Evolutionary conservation across 2,329 filamentous ascomycete species (phyloP), one percentile per base, ranked within the genome.

Genomic region (Scedosporium boydii): DNA sequence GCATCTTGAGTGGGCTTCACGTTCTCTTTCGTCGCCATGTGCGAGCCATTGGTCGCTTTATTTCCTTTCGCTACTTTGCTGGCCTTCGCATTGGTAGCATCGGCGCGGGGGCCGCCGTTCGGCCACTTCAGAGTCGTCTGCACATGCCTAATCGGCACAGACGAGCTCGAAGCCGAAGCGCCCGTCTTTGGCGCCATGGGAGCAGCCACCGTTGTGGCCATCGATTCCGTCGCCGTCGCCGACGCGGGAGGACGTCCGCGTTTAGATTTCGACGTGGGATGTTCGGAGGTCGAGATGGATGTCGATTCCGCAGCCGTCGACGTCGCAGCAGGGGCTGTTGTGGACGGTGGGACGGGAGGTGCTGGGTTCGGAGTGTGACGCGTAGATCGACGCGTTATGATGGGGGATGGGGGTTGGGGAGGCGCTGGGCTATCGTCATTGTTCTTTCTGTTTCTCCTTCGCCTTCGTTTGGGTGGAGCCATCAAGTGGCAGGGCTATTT

Each of bases 21-120:
- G n/a, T 53, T 61, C 23, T 61, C 59, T 55, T 23, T 29, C 21
- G 56, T 16, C 10, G 12, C 23, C 12, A 16, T 26, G 51, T 23
- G n/a, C 9, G 46, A 16, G 46, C 46, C 48, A 42, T 61, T 56
- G 34, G n/a, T 75, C 62, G 77, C 76, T 38, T 73, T 73, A 60
- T 75, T 75, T 62, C 16, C 44, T 21, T 77, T 73, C n/a, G 75
- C 75, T 14, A 74, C 72, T 64, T 76, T 73, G 16, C 76, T 67
- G 63, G 73, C 70, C 16, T 74, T 71, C 6, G 70, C 70, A 3
- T 73, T 72, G 26, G 69, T 61, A 55, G 67, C 67, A 16, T 69
- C 68, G 51, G 69, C 69, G 41, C 64, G 46, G 34, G 67, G 62
- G 56, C 69, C 56, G 63, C 64, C 6, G 34, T 38, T 68, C 48